Evolutionary conservation across 139 green algal genomes (phyloP).

Genomic region (Tetraselmis striata): DNA sequence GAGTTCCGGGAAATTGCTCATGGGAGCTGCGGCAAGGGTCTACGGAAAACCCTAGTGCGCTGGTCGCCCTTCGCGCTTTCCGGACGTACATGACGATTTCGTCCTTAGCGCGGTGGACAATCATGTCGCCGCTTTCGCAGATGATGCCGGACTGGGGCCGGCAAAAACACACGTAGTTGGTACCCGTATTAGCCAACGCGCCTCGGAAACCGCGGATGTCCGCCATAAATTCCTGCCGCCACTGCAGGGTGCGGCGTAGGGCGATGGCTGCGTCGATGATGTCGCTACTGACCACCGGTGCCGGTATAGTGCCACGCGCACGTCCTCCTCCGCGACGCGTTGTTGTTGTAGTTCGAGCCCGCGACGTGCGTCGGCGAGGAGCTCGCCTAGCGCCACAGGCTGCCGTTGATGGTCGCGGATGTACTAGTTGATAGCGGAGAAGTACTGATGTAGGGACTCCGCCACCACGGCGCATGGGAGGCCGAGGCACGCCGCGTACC

Average conservation of each 20-base stretch:
- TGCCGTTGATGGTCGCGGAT: background rate
- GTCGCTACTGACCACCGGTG: too few relatives aligned
- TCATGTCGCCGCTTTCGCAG: background rate
- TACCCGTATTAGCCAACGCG: background rate
- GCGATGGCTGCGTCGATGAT: too few relatives aligned
- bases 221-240: background rate
- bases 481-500: background rate
- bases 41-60: background rate
- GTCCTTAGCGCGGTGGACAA: background rate
- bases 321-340: background rate
- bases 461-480: background rate
- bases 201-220: background rate
- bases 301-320: background rate
- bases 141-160: background rate
- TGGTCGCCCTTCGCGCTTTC: background rate
- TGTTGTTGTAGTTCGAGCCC: background rate
- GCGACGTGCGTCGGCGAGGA: background rate
- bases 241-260: background rate
- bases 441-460: background rate
- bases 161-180: background rate
- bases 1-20: background rate
- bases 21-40: background rate
- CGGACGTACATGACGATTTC: background rate
- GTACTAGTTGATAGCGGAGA: background rate
- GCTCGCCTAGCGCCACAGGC: background rate